phyloP scores from a whole-genome alignment of 2,329 filamentous ascomycete genomes.

The Arthrobotrys iridis region DNA sequence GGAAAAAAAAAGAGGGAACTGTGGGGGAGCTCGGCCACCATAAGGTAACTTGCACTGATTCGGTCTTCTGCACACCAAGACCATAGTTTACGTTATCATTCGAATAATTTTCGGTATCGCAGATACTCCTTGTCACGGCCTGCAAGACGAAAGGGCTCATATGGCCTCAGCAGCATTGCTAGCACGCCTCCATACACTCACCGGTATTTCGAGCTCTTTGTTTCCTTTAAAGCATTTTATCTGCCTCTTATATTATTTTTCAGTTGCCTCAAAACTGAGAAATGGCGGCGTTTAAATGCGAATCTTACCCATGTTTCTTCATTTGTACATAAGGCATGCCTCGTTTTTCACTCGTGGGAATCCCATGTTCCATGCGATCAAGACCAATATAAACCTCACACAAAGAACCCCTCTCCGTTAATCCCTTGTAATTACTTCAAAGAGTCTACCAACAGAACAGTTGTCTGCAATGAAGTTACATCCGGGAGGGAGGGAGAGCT shows the following conservation, averaged over 20 bases:
- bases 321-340: constrained; percentile 2
- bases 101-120: too few species aligned
- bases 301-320: constrained; percentile 11
- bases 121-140: too few species aligned
- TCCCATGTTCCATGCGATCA: neutral
- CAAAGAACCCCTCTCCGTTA: neutral
- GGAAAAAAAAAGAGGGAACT: constrained; percentile 5
- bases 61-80: constrained; percentile 4
- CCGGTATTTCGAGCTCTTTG: constrained; percentile 30
- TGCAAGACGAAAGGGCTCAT: constrained; percentile 25
- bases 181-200: too few species aligned
- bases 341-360: constrained; percentile 10
- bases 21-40: constrained; percentile 1
- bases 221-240: constrained; percentile 6
- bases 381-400: constrained; percentile 27
- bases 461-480: neutral
- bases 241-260: constrained; percentile 16
- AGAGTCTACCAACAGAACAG: neutral
- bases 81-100: too few species aligned
- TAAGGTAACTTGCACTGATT: neutral
- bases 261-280: constrained; percentile 6
- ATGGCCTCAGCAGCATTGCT: too few species aligned
- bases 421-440: neutral
- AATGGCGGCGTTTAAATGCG: constrained; percentile 46
- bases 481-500: neutral